These are phyloP conservation scores for Solanum acaule DNA, from an alignment of 257 asterid genomes.

Conservation along the genomic window DNA sequence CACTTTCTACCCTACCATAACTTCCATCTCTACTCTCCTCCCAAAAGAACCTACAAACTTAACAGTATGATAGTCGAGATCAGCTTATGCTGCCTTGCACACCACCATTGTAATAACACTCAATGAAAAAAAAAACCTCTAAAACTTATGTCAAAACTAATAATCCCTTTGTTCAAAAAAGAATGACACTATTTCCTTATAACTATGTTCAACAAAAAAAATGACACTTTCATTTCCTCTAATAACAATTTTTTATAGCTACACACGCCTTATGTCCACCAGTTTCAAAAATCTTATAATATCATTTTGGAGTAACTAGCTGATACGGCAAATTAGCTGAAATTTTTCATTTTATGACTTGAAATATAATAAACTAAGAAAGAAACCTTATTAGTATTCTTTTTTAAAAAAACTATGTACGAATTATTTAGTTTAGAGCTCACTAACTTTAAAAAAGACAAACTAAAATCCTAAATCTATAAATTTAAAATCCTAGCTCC, in stretches of 20 bases:
- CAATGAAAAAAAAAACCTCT: no score
- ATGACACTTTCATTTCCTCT: not conserved
- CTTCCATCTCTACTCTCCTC: not conserved
- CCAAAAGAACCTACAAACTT: not conserved
- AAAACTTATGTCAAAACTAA: not conserved
- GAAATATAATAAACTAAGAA: not conserved
- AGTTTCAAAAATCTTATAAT: not conserved
- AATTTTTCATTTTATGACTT: not conserved
- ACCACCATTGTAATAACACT: not conserved
- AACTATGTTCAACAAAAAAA: no score
- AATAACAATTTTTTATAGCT: not conserved
- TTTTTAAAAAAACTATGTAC: no score
- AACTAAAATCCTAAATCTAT: not conserved
- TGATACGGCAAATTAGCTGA: not conserved
- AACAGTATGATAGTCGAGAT: not conserved
- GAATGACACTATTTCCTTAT: not conserved
- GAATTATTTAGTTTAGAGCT: not conserved
- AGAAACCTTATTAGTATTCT: not conserved
- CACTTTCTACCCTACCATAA: not conserved
- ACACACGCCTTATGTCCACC: not conserved
- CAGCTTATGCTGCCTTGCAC: not conserved
- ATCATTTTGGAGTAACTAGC: not conserved
- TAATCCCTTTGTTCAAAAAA: not conserved
- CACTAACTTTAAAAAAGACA: not conserved
- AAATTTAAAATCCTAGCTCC: not conserved